These are phyloP conservation scores for Nymphaea thermarum DNA, from an alignment of 164 flowering plant genomes.

Conservation along the genomic window DNA sequence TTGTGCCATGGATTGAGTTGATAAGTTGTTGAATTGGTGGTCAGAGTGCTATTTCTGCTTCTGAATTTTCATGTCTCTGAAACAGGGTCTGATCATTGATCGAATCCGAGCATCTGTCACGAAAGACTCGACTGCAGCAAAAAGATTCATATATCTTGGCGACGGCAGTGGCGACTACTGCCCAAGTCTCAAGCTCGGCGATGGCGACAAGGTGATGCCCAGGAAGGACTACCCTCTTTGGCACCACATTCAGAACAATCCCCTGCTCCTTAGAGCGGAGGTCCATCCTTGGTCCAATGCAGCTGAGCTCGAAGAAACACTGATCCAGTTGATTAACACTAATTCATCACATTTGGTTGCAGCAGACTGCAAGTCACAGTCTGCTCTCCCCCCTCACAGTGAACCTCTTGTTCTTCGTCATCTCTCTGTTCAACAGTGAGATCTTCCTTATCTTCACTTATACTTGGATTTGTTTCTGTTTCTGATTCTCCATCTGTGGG, in stretches of 20 bases:
- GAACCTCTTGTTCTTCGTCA: neutral
- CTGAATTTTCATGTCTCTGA: neutral
- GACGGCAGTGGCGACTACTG: conserved; percentile 80
- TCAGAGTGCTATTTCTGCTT: neutral
- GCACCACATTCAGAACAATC: conserved; percentile 28
- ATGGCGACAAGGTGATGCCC: conserved; percentile 71
- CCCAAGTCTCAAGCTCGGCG: conserved; percentile 49
- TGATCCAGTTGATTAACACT: conserved; percentile 25
- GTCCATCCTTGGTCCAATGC: conserved; percentile 66
- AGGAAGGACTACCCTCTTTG: conserved; percentile 58
- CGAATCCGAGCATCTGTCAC: conserved; percentile 24
- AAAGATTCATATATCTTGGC: conserved; percentile 55
- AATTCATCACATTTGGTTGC: neutral
- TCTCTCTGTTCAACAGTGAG: neutral
- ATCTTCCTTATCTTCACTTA: neutral
- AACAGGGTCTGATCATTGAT: conserved; percentile 54
- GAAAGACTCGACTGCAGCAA: conserved; percentile 6
- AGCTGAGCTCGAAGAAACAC: conserved; percentile 42
- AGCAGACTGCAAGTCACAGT: neutral
- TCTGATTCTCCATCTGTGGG: neutral
- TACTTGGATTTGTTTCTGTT: too few relatives aligned
- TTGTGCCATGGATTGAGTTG: too few relatives aligned
- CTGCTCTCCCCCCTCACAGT: neutral
- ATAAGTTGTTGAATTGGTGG: neutral
- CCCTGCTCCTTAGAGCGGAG: conserved; percentile 37